phyloP scores from a whole-genome alignment of 805 yeast genomes.

The Wickerhamiella galacta region DNA sequence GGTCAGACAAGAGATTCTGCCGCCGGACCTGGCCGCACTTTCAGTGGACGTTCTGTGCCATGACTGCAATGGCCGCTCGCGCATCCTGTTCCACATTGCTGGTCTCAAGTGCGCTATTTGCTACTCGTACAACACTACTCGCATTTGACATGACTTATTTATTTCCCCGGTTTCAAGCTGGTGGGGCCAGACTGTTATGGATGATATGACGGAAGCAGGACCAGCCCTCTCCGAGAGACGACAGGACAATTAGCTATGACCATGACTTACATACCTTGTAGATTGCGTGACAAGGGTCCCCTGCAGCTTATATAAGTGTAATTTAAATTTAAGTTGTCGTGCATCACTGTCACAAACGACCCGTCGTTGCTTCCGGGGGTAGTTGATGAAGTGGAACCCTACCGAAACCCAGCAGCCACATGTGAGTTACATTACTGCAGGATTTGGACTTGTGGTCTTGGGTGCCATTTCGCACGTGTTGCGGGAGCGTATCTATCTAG shows the following conservation, averaged over 20 bases:
- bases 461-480: conserved; percentile 61
- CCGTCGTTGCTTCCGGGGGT: too few relatives aligned
- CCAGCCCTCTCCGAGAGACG: too few relatives aligned
- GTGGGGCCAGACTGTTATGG: too few relatives aligned
- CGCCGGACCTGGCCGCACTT: conserved; percentile 67
- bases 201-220: too few relatives aligned
- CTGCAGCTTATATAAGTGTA: too few relatives aligned
- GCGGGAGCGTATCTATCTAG: conserved; percentile 63
- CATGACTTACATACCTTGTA: too few relatives aligned
- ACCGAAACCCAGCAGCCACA: conserved; percentile 3
- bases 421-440: conserved; percentile 1
- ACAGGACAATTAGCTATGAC: too few relatives aligned
- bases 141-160: too few relatives aligned
- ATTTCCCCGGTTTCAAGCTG: too few relatives aligned
- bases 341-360: too few relatives aligned
- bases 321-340: too few relatives aligned
- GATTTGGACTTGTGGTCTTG: conserved; percentile 26
- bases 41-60: conserved; percentile 49
- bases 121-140: conserved; percentile 59
- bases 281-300: too few relatives aligned
- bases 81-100: conserved; percentile 60
- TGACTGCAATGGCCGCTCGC: conserved; percentile 75
- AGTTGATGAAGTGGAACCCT: background rate
- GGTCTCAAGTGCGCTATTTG: conserved; percentile 84
- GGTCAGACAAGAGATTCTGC: conserved; percentile 57